phyloP scores from a whole-genome alignment of 73 alveolate genomes.

The Paramecium bursaria region DNA sequence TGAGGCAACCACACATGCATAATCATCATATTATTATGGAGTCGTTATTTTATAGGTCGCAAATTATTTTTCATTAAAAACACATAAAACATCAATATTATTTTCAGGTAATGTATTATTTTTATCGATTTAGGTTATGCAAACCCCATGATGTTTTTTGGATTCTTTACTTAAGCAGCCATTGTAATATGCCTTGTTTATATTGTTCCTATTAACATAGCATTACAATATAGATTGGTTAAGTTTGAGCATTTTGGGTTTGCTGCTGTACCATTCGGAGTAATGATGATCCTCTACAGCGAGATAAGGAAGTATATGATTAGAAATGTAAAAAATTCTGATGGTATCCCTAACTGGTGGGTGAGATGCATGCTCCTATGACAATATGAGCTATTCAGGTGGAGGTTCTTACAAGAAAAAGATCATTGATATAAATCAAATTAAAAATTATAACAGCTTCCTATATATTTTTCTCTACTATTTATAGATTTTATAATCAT shows the following conservation, averaged over 20 bases:
- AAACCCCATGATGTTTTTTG: not conserved
- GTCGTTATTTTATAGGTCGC: conserved; percentile 23
- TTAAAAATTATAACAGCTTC: no score
- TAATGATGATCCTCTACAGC: not conserved
- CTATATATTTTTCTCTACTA: no score
- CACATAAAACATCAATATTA: not conserved
- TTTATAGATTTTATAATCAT: no score
- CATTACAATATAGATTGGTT: not conserved
- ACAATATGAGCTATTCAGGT: no score
- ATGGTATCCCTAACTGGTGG: conserved; percentile 28
- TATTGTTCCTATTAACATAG: not conserved
- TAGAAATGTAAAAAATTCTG: not conserved
- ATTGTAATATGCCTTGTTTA: not conserved
- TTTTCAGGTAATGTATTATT: no score
- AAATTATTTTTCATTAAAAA: conserved; percentile 28
- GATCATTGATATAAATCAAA: no score
- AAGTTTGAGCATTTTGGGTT: conserved; percentile 10
- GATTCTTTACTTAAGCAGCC: not conserved
- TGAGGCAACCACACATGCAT: conserved; percentile 56
- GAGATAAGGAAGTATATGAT: conserved; percentile 3
- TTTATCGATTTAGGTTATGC: not conserved
- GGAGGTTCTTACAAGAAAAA: no score
- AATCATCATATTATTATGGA: conserved; percentile 26
- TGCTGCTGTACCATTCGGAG: conserved; percentile 11
- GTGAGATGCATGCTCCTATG: conserved; percentile 27